Evolutionary conservation across 2,329 filamentous ascomycete genomes (phyloP).

Genomic region (Monosporascus sp.): DNA sequence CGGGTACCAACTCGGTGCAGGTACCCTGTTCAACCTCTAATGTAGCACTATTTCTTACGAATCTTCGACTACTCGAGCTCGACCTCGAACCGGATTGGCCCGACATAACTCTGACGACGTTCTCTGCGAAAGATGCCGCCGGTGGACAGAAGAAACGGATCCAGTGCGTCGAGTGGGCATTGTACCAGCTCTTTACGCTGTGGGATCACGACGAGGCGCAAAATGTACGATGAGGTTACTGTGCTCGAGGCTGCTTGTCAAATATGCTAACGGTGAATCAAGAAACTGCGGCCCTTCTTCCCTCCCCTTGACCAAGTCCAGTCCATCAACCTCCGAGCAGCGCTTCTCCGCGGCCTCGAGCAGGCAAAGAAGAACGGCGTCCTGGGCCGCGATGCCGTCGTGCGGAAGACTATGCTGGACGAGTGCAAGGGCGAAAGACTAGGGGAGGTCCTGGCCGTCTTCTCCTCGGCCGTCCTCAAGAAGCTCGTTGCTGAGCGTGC

Average conservation of each 20-base stretch:
- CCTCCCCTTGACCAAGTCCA: constrained; percentile 86
- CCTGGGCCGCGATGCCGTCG: constrained; percentile 70
- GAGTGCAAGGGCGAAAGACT: constrained; percentile 91
- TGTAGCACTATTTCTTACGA: constrained; percentile 69
- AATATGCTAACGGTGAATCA: constrained; percentile 2
- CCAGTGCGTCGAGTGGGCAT: constrained; percentile 78
- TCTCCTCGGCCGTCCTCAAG: constrained; percentile 78
- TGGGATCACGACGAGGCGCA: constrained; percentile 76
- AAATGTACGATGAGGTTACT: constrained; percentile 46
- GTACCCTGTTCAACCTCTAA: constrained; percentile 41
- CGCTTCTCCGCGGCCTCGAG: constrained; percentile 74
- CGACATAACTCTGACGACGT: constrained; percentile 62
- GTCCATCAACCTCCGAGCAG: constrained; percentile 82
- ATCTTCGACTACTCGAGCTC: constrained; percentile 76
- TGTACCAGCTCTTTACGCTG: constrained; percentile 80
- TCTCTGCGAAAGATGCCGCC: constrained; percentile 59
- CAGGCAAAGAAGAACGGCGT: constrained; percentile 83
- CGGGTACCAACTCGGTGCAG: constrained; percentile 16
- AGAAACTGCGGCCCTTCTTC: constrained; percentile 89
- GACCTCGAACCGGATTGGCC: constrained; percentile 78
- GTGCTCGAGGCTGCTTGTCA: neutral
- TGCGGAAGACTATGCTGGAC: constrained; percentile 94
- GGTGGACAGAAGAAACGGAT: constrained; percentile 79
- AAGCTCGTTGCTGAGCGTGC: constrained; percentile 50
- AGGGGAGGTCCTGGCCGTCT: constrained; percentile 76